Percentiles rank a stretch among this genome's conserved stretches.
Evolutionary conservation across 352 stramenopile species (phyloP).

Genomic region (Globisporangium nagaii): DNA sequence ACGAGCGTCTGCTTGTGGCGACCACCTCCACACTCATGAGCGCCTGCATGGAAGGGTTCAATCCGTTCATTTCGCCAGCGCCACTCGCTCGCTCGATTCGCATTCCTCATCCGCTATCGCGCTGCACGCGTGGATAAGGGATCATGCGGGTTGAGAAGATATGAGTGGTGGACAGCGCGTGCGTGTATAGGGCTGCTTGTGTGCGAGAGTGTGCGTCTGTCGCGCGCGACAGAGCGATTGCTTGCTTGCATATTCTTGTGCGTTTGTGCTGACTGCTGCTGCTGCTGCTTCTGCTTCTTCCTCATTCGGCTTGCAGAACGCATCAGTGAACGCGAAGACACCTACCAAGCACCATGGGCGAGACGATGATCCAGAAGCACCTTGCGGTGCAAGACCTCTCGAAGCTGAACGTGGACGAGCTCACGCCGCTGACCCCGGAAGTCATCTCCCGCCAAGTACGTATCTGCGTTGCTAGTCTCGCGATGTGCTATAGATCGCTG

Average conservation of each 20-base stretch:
- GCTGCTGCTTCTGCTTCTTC: too few species aligned
- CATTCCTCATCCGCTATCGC: too few species aligned
- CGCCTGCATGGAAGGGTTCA: too few species aligned
- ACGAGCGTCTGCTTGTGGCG: not conserved
- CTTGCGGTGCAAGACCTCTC: slow-evolving; percentile 92
- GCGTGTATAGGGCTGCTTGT: not conserved
- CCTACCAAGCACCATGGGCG: slow-evolving; percentile 34
- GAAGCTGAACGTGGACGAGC: slow-evolving; percentile 93
- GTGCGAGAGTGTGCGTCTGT: not conserved
- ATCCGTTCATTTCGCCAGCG: too few species aligned
- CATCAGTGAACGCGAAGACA: slow-evolving; percentile 3
- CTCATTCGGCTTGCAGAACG: slow-evolving; percentile 2
- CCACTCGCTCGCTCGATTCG: too few species aligned
- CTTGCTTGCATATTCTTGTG: not conserved
- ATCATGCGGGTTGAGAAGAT: too few species aligned
- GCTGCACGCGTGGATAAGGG: too few species aligned
- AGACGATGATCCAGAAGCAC: slow-evolving; percentile 66
- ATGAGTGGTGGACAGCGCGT: not conserved
- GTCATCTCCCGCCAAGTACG: slow-evolving; percentile 90
- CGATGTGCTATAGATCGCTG: not conserved
- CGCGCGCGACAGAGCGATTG: not conserved
- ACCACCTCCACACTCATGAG: too few species aligned
- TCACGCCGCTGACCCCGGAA: slow-evolving; percentile 97
- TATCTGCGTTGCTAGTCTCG: not conserved
- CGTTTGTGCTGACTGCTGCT: not conserved